These are phyloP conservation scores for Globisporangium paroecandrum DNA, from an alignment of 352 stramenopile species.

Conservation along the genomic window DNA sequence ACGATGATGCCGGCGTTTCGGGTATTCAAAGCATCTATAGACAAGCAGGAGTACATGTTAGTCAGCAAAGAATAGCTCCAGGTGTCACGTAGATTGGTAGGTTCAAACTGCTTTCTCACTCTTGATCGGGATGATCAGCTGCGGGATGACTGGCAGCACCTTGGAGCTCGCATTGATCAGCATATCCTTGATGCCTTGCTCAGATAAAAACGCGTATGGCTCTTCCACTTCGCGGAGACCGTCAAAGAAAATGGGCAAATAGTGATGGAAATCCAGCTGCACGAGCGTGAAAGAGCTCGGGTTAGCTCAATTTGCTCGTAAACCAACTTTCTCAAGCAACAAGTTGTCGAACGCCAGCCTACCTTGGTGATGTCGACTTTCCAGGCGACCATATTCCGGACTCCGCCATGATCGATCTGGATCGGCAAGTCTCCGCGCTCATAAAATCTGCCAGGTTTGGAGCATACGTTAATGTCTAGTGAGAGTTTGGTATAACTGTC, in stretches of 20 bases:
- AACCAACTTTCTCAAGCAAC: neutral
- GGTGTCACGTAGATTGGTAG: neutral
- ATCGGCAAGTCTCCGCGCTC: slow-evolving; percentile 95
- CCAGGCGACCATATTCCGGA: slow-evolving; percentile 96
- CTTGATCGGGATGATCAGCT: slow-evolving; percentile 98
- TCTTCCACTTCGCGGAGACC: slow-evolving; percentile 95
- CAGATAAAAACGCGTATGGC: slow-evolving; percentile 95
- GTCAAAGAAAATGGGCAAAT: slow-evolving; percentile 98
- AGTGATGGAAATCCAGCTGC: slow-evolving; percentile 97
- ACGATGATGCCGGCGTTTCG: slow-evolving; percentile 92
- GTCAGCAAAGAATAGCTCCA: neutral
- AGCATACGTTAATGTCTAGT: neutral
- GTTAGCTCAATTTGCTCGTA: neutral
- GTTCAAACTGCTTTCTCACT: slow-evolving; percentile 41
- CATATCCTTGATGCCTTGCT: slow-evolving; percentile 97
- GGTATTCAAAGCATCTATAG: slow-evolving; percentile 90
- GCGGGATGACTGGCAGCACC: slow-evolving; percentile 95
- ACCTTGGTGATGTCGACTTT: slow-evolving; percentile 95
- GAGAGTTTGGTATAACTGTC: neutral
- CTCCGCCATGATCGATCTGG: slow-evolving; percentile 95
- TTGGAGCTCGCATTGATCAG: slow-evolving; percentile 94
- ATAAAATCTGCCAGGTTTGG: slow-evolving; percentile 64
- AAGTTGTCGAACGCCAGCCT: neutral
- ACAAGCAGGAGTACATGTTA: neutral
- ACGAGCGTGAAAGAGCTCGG: neutral